phyloP scores from a whole-genome alignment of 1,284 basidiomycete genomes.

The Moesziomyces parantarcticus region DNA sequence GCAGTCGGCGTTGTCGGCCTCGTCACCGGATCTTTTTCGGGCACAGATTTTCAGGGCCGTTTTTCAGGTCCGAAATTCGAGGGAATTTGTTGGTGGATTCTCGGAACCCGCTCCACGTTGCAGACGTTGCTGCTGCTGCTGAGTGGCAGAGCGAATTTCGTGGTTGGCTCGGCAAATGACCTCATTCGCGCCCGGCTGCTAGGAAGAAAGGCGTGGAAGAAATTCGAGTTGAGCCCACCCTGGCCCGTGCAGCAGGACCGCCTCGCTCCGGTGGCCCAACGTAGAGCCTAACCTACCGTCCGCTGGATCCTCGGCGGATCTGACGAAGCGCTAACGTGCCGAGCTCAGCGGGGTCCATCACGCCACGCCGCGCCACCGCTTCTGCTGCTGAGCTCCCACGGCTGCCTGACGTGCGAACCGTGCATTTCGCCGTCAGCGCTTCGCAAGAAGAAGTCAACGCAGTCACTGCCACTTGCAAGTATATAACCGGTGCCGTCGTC shows the following conservation, averaged over 20 bases:
- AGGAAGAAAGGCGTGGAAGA: slow-evolving; percentile 23
- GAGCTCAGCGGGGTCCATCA: background rate
- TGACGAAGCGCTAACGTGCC: background rate
- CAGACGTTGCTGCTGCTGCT: no score
- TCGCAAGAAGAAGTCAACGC: background rate
- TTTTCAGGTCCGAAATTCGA: background rate
- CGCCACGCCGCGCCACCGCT: background rate
- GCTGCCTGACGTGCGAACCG: background rate
- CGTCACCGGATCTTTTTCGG: background rate
- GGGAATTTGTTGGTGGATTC: background rate
- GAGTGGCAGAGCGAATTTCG: slow-evolving; percentile 10
- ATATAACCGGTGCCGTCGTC: slow-evolving; percentile 14
- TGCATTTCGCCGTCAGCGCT: background rate
- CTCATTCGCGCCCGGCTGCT: slow-evolving; percentile 8
- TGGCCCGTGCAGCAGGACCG: slow-evolving; percentile 23
- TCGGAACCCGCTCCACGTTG: background rate
- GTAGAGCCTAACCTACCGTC: no score
- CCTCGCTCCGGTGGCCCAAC: no score
- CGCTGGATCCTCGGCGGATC: slow-evolving; percentile 17
- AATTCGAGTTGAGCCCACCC: background rate
- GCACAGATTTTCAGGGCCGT: background rate
- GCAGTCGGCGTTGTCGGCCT: background rate
- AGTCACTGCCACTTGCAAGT: background rate
- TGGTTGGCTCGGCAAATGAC: slow-evolving; percentile 23
- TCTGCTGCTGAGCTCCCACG: no score